Percentiles rank a stretch among this genome's conserved stretches.
Conservation (phyloP, 805 yeast genomes). For the Nakazawaea populi region DNA sequence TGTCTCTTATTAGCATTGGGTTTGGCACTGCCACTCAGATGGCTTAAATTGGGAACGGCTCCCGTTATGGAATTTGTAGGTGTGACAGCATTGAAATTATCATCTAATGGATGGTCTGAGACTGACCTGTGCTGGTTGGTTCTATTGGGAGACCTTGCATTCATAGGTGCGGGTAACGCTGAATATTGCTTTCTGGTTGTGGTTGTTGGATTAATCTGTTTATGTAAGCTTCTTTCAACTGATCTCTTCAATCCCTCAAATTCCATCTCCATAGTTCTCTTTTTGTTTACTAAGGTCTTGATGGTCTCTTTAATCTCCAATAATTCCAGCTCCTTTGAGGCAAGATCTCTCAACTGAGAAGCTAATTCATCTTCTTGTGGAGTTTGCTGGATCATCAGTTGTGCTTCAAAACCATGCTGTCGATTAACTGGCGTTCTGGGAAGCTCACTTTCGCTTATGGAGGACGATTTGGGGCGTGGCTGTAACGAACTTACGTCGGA, state of each 20-base stretch:
- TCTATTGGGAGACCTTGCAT: slow-evolving; percentile 2
- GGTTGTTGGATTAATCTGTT: slow-evolving; percentile 25
- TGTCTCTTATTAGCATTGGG: not conserved
- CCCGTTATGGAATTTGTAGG: not conserved
- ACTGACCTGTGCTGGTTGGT: not conserved
- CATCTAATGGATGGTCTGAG: slow-evolving; percentile 10
- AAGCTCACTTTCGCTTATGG: not conserved
- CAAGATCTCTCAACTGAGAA: slow-evolving; percentile 52
- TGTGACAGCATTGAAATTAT: slow-evolving; percentile 2
- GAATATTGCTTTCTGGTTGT: not conserved
- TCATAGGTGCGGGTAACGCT: not conserved
- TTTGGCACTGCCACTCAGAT: not conserved
- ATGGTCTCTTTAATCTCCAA: slow-evolving; percentile 58
- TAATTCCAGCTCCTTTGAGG: slow-evolving; percentile 62
- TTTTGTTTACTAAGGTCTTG: slow-evolving; percentile 32
- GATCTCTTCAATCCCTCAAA: slow-evolving; percentile 42
- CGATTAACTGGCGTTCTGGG: slow-evolving; percentile 1
- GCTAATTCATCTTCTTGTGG: slow-evolving; percentile 33
- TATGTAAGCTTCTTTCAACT: slow-evolving; percentile 40
- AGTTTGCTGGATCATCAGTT: not conserved
- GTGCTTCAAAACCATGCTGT: not conserved
- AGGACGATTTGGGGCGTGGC: not conserved
- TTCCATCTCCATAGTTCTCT: slow-evolving; percentile 39
- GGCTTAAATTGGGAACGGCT: not conserved
- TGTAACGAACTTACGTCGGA: not conserved